phyloP scores from a whole-genome alignment of 164 flowering plant species.

The Sextonia rubra region DNA sequence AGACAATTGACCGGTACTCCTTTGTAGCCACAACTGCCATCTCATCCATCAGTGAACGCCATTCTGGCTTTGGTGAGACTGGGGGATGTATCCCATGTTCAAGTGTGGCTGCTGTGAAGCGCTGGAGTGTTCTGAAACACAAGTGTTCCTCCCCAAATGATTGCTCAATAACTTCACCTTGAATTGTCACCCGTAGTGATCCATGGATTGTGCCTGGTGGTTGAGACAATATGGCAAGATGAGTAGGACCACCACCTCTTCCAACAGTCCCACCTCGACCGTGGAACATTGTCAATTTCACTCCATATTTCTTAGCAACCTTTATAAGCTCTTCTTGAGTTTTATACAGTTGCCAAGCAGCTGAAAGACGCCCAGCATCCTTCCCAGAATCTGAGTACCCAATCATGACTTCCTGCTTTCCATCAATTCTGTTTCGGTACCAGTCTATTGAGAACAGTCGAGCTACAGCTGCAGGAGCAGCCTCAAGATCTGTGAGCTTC shows the following conservation, averaged over 20 bases:
- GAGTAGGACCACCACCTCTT: slow-evolving; percentile 99
- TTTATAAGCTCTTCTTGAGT: slow-evolving; percentile 97
- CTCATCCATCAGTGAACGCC: slow-evolving; percentile 92
- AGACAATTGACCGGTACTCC: slow-evolving; percentile 84
- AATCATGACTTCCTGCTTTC: slow-evolving; percentile 99
- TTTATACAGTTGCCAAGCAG: slow-evolving; percentile 94
- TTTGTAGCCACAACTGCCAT: slow-evolving; percentile 85
- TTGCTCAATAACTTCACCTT: slow-evolving; percentile 98
- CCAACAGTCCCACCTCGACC: slow-evolving; percentile 99
- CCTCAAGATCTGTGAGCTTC: slow-evolving; percentile 89
- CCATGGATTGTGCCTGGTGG: slow-evolving; percentile 98
- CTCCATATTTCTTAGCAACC: slow-evolving; percentile 83
- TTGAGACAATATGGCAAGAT: slow-evolving; percentile 97
- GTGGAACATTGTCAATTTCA: slow-evolving; percentile 96
- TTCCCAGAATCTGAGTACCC: slow-evolving; percentile 99
- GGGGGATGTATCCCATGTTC: slow-evolving; percentile 99
- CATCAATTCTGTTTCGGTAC: slow-evolving; percentile 78
- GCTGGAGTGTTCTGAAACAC: slow-evolving; percentile 94
- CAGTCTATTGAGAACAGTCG: slow-evolving; percentile 93
- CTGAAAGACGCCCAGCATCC: slow-evolving; percentile 97
- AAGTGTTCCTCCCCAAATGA: slow-evolving; percentile 98
- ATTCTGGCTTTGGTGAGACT: slow-evolving; percentile 87
- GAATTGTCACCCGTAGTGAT: slow-evolving; percentile 92
- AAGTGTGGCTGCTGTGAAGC: slow-evolving; percentile 94
- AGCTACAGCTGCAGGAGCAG: slow-evolving; percentile 93